Evolutionary conservation across 225 moss, liverwort and hornwort genomes (phyloP).

Genomic region (Rhytidiadelphus loreus): DNA sequence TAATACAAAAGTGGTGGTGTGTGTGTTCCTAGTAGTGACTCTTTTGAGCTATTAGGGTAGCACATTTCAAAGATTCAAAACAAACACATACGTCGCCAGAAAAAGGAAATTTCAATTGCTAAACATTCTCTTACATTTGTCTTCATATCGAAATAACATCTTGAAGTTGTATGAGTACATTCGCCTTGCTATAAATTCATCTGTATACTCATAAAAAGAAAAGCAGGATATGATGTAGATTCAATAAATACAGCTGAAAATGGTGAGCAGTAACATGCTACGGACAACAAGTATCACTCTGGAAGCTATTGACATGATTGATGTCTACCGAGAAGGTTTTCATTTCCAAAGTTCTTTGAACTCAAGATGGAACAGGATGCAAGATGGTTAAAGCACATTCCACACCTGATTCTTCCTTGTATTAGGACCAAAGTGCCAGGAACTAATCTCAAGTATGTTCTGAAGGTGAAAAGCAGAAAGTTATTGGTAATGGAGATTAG

Average conservation of each 20-base stretch:
- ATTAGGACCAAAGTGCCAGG: background rate
- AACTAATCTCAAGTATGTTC: background rate
- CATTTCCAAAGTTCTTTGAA: background rate
- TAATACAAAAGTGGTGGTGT: background rate
- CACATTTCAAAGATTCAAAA: background rate
- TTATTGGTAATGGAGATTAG: background rate
- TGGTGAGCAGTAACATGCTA: background rate
- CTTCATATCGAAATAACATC: background rate
- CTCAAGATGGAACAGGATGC: background rate
- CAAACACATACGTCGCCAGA: background rate
- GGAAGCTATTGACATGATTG: background rate
- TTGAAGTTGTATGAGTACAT: background rate
- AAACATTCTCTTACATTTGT: background rate
- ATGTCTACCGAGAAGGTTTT: background rate
- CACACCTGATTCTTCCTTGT: too few relatives aligned
- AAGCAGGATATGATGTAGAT: background rate
- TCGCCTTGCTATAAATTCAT: background rate
- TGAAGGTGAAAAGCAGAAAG: background rate
- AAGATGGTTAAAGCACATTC: background rate
- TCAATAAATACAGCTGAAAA: background rate
- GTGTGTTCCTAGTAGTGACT: background rate
- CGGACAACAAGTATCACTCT: background rate
- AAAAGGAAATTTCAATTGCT: background rate
- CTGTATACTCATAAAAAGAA: background rate
- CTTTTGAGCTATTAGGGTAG: background rate